Evolutionary conservation across 176 grass and related monocot genomes (phyloP).

Genomic region (Eleusine coracana): DNA sequence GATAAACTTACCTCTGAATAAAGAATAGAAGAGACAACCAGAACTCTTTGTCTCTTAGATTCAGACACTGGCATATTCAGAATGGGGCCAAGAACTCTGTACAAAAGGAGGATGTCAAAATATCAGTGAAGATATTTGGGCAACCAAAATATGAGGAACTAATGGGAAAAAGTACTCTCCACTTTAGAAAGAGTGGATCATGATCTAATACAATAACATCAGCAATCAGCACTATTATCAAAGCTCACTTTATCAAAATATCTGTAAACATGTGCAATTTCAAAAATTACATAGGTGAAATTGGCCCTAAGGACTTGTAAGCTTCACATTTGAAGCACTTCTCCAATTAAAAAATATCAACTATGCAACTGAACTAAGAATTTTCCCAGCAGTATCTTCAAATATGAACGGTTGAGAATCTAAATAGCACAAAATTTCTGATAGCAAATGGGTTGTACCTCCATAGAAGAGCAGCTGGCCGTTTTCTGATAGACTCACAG

Average conservation of each 20-base stretch:
- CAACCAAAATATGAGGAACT: background rate
- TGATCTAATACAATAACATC: slow-evolving; percentile 23
- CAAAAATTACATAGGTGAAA: background rate
- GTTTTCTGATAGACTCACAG: slow-evolving; percentile 67
- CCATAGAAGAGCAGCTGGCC: slow-evolving; percentile 92
- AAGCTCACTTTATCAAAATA: background rate
- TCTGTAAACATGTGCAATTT: slow-evolving; percentile 13
- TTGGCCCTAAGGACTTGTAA: background rate
- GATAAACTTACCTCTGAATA: slow-evolving; percentile 85
- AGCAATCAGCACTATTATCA: background rate
- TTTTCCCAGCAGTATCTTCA: background rate
- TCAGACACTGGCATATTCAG: slow-evolving; percentile 94
- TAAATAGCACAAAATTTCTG: slow-evolving; percentile 1
- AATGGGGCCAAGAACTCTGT: slow-evolving; percentile 90
- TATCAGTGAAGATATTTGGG: slow-evolving; percentile 28
- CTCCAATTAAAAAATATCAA: slow-evolving; percentile 17
- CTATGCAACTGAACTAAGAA: slow-evolving; percentile 9
- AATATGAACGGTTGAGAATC: background rate
- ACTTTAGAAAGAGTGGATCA: slow-evolving; percentile 5
- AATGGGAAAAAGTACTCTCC: slow-evolving; percentile 23
- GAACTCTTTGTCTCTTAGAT: slow-evolving; percentile 92
- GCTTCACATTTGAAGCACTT: slow-evolving; percentile 4
- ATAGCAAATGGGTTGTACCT: slow-evolving; percentile 55
- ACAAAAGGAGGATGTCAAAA: slow-evolving; percentile 33
- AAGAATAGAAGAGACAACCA: slow-evolving; percentile 93